Percentiles rank a stretch among this genome's conserved stretches.
phyloP scores from a whole-genome alignment of 306 rosid genomes.

The Arachis stenosperma region DNA sequence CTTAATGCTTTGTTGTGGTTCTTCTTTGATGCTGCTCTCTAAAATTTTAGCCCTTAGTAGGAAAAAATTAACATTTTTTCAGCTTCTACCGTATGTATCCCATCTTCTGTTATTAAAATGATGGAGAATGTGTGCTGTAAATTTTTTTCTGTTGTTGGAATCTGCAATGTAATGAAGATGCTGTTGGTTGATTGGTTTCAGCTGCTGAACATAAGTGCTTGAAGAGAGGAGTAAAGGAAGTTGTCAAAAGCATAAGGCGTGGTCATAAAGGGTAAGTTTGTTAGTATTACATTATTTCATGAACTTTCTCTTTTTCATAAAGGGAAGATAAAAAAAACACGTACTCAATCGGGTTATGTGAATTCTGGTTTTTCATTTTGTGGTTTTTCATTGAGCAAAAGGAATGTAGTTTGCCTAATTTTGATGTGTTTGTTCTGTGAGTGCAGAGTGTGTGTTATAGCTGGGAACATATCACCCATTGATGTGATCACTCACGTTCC shows the following conservation, averaged over 20 bases:
- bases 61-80: no score
- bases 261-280: slow-evolving; percentile 83
- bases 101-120: no score
- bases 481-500: slow-evolving; percentile 97
- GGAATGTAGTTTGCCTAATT: not conserved
- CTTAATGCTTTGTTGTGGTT: not conserved
- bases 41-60: no score
- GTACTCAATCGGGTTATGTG: not conserved
- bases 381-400: not conserved
- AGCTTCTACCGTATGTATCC: no score
- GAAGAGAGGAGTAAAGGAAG: slow-evolving; percentile 97
- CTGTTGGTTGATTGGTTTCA: slow-evolving; percentile 38
- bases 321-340: not conserved
- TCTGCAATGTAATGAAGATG: not conserved
- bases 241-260: slow-evolving; percentile 85
- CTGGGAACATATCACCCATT: slow-evolving; percentile 92
- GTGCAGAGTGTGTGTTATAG: slow-evolving; percentile 85
- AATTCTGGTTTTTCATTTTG: not conserved
- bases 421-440: not conserved
- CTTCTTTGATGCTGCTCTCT: not conserved
- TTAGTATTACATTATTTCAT: slow-evolving; percentile 1
- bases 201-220: slow-evolving; percentile 88
- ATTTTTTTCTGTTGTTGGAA: not conserved
- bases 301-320: not conserved
- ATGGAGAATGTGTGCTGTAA: not conserved